phyloP scores from a whole-genome alignment of 768 basidiomycete genomes.

The Mycena latifolia region DNA sequence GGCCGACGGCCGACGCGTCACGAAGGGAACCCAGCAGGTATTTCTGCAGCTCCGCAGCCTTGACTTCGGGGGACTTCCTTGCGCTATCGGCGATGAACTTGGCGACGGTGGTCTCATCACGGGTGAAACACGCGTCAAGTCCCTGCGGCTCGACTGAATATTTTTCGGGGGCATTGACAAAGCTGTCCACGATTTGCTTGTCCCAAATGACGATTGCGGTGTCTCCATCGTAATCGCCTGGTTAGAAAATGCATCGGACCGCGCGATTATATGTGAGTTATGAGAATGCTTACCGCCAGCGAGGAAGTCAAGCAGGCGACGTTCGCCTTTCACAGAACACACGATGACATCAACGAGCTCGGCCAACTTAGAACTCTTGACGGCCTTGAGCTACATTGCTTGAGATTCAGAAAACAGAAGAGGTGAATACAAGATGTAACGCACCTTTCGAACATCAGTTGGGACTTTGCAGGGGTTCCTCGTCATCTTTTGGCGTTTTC shows the following conservation, averaged over 20 bases:
- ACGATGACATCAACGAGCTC: constrained; percentile 70
- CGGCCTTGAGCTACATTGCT: constrained; percentile 64
- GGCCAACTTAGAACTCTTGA: constrained; percentile 61
- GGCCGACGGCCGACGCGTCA: constrained; percentile 61
- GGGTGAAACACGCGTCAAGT: constrained; percentile 55
- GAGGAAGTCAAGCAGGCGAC: constrained; percentile 72
- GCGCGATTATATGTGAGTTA: background rate
- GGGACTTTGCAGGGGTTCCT: constrained; percentile 80
- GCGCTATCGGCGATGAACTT: constrained; percentile 53
- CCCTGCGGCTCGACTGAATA: constrained; percentile 63
- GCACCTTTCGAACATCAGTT: constrained; percentile 74
- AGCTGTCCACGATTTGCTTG: constrained; percentile 63
- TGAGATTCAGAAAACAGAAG: background rate
- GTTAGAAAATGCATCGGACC: background rate
- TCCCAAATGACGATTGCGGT: constrained; percentile 71
- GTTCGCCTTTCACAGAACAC: constrained; percentile 62
- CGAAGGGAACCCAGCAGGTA: constrained; percentile 64
- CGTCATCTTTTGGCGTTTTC: constrained; percentile 57
- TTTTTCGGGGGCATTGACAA: constrained; percentile 63
- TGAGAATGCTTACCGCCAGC: constrained; percentile 64
- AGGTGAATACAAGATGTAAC: constrained; percentile 7
- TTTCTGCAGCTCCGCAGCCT: constrained; percentile 56
- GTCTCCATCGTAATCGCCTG: constrained; percentile 83
- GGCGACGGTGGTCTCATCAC: constrained; percentile 57
- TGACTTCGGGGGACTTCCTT: constrained; percentile 36